Evolutionary conservation across 345 rosid genomes (phyloP), one percentile per base, ranked within the genome.

Genomic region (Moricandia moricandioides): DNA sequence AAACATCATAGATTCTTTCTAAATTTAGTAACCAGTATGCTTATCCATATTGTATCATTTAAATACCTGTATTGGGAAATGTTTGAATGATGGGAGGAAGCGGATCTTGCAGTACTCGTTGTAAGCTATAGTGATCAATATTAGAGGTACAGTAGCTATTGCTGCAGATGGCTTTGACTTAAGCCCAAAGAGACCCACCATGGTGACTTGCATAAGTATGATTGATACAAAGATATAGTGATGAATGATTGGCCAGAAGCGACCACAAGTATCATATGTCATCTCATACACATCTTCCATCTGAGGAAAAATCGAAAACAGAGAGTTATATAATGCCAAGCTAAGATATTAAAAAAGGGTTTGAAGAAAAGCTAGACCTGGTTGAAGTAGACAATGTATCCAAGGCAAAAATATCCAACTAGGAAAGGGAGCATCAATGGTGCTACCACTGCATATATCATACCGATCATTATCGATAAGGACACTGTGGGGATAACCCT

Each of bases 131-230:
- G 97, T 88, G 70, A 89, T 74, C 75, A 88, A 14, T 55, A 93
- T 65, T 39, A 94, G 90, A 27, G 94, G 97, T 60, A 94, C 62
- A 16, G 97, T 81, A 69, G 93, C 87, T 35, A 91, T 80, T 35
- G 97, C 84, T 71, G 96, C 95, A 56, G 88, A 83, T 6, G 98
- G 95, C 76, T 90, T 94, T n/a, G 91, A 84, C 83, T 94, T 94
- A 65, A 94, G 86, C 11, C 97, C 91, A 27, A 94, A 94, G 65
- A 90, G 88, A 43, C 98, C 97, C 40, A 94, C 88, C 97, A 89
- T 91, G 0, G 91, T 91, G 70, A 91, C 66, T 86, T 94, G 97
- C 98, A 91, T 94, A 39, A 94, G 90, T 80, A 88, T 80, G 2
- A 91, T 84, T n/a, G 89, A 85, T 8, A 85, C 83, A 40, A 82